These are phyloP conservation scores for Tolypocladium tropicale DNA, from an alignment of 2,329 filamentous ascomycete genomes.

Conservation along the genomic window DNA sequence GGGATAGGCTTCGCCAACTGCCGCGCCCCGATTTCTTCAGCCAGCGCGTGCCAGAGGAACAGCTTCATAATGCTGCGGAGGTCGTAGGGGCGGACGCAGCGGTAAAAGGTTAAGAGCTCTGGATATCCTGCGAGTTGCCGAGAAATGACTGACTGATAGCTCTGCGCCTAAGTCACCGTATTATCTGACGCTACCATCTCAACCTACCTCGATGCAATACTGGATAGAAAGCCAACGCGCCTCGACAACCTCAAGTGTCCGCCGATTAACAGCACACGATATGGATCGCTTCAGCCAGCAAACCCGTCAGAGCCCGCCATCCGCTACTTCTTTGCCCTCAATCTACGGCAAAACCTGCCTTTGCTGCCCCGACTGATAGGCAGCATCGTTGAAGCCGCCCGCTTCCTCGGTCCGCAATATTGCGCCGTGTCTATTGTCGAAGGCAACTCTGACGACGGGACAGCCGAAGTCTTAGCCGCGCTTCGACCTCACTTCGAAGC, in stretches of 20 bases:
- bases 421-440: slow-evolving; percentile 43
- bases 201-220: neutral
- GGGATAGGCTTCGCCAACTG: neutral
- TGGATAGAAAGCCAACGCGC: neutral
- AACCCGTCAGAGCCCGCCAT: neutral
- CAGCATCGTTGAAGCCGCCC: slow-evolving; percentile 36
- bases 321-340: slow-evolving; percentile 40
- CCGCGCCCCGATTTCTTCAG: neutral
- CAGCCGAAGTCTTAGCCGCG: slow-evolving; percentile 32
- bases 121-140: neutral
- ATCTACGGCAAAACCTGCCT: slow-evolving; percentile 31
- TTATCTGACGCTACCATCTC: neutral
- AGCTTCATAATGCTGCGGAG: neutral
- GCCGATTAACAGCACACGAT: neutral
- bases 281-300: neutral
- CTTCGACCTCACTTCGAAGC: slow-evolving; percentile 27
- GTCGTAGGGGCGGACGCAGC: too few species aligned
- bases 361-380: slow-evolving; percentile 35
- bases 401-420: slow-evolving; percentile 34
- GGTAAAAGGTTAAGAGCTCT: neutral
- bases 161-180: neutral
- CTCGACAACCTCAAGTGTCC: neutral
- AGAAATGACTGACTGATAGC: neutral
- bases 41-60: neutral
- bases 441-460: slow-evolving; percentile 41